These are phyloP conservation scores for Penicillium daleae DNA, from an alignment of 495 filamentous ascomycete species.

Conservation along the genomic window DNA sequence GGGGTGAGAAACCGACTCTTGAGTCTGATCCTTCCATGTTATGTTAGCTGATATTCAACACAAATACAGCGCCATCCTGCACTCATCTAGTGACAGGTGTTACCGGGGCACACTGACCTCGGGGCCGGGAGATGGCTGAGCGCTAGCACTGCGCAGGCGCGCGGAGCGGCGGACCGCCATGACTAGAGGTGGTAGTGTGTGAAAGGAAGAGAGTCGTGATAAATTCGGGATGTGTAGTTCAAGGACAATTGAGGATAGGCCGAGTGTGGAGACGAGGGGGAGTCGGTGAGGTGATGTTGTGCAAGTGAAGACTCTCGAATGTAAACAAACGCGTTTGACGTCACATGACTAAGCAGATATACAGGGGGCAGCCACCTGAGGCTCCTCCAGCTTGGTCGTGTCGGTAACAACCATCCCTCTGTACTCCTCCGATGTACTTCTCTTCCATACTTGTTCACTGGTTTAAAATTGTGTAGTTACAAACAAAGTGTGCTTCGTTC, in stretches of 20 bases:
- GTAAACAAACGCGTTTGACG: slow-evolving; percentile 41
- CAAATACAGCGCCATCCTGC: slow-evolving; percentile 8
- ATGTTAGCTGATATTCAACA: slow-evolving; percentile 10
- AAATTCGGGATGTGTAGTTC: neutral
- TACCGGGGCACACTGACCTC: slow-evolving; percentile 37
- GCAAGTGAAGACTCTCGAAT: slow-evolving; percentile 22
- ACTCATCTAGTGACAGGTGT: slow-evolving; percentile 20
- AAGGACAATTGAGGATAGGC: slow-evolving; percentile 2
- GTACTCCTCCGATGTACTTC: no score
- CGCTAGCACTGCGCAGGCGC: slow-evolving; percentile 37
- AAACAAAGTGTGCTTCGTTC: no score
- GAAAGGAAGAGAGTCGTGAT: neutral
- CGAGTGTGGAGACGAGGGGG: slow-evolving; percentile 14
- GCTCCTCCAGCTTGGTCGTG: no score
- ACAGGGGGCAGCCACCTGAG: neutral
- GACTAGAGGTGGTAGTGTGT: slow-evolving; percentile 1
- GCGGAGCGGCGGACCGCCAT: slow-evolving; percentile 50
- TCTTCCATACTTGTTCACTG: no score
- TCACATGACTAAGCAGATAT: slow-evolving; percentile 34
- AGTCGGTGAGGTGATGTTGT: slow-evolving; percentile 9
- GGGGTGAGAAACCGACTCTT: slow-evolving; percentile 22
- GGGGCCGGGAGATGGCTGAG: slow-evolving; percentile 23
- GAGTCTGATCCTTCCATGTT: neutral
- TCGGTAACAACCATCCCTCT: neutral
- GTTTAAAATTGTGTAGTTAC: no score